These are phyloP conservation scores for Diplodia scrobiculata DNA, from an alignment of 2,329 filamentous ascomycete genomes.

Conservation along the genomic window DNA sequence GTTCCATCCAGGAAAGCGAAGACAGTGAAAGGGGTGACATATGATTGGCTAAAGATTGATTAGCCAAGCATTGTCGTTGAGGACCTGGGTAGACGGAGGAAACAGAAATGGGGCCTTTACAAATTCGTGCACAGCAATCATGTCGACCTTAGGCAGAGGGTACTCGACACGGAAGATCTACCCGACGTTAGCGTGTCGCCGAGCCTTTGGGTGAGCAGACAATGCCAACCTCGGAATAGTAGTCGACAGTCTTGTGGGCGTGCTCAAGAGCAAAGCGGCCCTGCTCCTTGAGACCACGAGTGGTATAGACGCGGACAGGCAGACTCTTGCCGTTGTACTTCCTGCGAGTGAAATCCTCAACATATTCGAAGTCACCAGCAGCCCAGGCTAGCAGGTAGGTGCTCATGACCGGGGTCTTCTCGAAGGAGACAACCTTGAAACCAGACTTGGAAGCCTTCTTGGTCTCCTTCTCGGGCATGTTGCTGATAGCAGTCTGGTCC, in stretches of 20 bases:
- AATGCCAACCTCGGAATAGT: slow-evolving; percentile 76
- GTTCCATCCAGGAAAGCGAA: neutral
- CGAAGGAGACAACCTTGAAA: slow-evolving; percentile 71
- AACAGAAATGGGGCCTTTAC: slow-evolving; percentile 49
- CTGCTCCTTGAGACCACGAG: slow-evolving; percentile 88
- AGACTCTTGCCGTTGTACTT: slow-evolving; percentile 89
- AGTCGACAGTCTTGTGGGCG: slow-evolving; percentile 90
- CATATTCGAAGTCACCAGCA: slow-evolving; percentile 93
- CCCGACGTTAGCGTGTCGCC: slow-evolving; percentile 15
- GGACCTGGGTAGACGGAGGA: slow-evolving; percentile 36
- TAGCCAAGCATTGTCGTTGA: slow-evolving; percentile 26
- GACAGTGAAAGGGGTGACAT: slow-evolving; percentile 37
- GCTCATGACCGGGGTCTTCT: slow-evolving; percentile 85
- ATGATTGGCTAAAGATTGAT: slow-evolving; percentile 45
- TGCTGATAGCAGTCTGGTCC: slow-evolving; percentile 85
- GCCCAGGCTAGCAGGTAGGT: slow-evolving; percentile 90
- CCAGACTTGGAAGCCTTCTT: slow-evolving; percentile 63
- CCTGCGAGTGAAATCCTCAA: slow-evolving; percentile 86
- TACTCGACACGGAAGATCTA: slow-evolving; percentile 87
- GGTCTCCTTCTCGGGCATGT: slow-evolving; percentile 84
- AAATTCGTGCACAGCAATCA: slow-evolving; percentile 92
- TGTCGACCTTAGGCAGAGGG: slow-evolving; percentile 86
- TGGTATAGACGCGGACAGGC: slow-evolving; percentile 94
- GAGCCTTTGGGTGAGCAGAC: neutral
- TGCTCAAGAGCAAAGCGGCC: slow-evolving; percentile 87